These are phyloP conservation scores for Hypoxylon sp. DNA, from an alignment of 2,329 filamentous ascomycete genomes.

Conservation along the genomic window DNA sequence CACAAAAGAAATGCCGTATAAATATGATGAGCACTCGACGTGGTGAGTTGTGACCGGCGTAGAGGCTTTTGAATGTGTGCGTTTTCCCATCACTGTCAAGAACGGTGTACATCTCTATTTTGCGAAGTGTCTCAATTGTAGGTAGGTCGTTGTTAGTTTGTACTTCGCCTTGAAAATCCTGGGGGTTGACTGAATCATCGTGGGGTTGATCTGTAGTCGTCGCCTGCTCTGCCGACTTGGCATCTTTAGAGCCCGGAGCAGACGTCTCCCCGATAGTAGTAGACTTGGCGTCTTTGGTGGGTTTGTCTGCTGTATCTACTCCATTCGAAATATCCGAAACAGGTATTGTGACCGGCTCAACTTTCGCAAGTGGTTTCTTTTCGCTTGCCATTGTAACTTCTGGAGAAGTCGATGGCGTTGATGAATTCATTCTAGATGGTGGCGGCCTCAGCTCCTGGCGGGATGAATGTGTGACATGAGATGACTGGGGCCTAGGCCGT, in stretches of 20 bases:
- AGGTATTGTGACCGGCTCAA: neutral
- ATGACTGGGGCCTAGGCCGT: constrained; percentile 14
- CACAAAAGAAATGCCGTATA: constrained; percentile 85
- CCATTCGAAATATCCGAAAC: constrained; percentile 12
- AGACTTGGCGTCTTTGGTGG: constrained; percentile 18
- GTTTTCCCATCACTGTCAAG: constrained; percentile 73
- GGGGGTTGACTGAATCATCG: constrained; percentile 59
- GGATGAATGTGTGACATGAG: constrained; percentile 19
- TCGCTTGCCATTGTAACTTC: constrained; percentile 23
- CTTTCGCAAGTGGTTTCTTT: constrained; percentile 22
- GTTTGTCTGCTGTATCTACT: constrained; percentile 17
- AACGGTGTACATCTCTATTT: constrained; percentile 70
- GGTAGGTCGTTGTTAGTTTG: constrained; percentile 71
- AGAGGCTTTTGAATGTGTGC: constrained; percentile 74
- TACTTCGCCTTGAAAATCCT: constrained; percentile 71
- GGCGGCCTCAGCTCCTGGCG: constrained; percentile 17
- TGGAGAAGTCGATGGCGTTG: constrained; percentile 5
- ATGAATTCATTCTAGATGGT: constrained; percentile 26
- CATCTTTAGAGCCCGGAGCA: constrained; percentile 20
- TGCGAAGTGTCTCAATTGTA: constrained; percentile 62
- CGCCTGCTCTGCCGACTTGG: constrained; percentile 9
- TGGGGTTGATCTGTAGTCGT: constrained; percentile 23
- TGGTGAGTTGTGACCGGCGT: constrained; percentile 68
- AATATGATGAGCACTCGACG: constrained; percentile 78
- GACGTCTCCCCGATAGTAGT: constrained; percentile 16